Percentiles rank a stretch among this genome's conserved stretches.
phyloP scores from a whole-genome alignment of 257 asterid species.

The Primulina huaijiensis region DNA sequence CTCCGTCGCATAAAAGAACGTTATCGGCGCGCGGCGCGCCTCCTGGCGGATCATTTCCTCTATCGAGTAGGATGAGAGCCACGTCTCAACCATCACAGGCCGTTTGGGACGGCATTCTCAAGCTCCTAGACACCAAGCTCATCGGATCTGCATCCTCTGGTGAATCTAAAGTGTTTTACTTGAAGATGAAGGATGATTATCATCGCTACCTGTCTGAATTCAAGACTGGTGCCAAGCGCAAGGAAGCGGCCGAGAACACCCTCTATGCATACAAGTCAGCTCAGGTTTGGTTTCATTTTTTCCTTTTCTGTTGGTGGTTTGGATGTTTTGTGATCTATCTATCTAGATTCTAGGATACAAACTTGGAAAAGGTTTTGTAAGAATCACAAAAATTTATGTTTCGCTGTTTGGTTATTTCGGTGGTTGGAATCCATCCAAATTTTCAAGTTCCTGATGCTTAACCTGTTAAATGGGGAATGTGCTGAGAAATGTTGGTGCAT shows the following conservation, averaged over 20 bases:
- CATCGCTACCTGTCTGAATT: slow-evolving; percentile 13
- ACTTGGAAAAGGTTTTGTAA: neutral
- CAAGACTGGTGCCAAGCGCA: slow-evolving; percentile 3
- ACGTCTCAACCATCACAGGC: neutral
- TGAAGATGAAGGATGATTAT: slow-evolving; percentile 16
- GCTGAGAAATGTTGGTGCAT: no score
- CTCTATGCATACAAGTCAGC: slow-evolving; percentile 7
- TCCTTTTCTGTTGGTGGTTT: neutral
- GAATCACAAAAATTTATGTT: no score
- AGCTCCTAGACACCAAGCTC: slow-evolving; percentile 15
- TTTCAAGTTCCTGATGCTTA: no score
- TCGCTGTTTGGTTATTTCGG: no score
- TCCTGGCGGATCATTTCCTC: slow-evolving; percentile 11
- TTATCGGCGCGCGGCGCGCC: slow-evolving; percentile 13
- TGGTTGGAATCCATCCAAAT: no score
- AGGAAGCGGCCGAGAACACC: slow-evolving; percentile 6
- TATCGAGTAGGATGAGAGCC: slow-evolving; percentile 2
- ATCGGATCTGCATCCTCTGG: slow-evolving; percentile 15
- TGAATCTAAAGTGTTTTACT: slow-evolving; percentile 6
- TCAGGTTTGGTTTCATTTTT: neutral
- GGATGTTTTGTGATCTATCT: neutral
- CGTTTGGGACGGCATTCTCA: slow-evolving; percentile 5
- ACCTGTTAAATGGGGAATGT: no score
- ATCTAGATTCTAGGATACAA: no score
- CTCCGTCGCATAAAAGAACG: slow-evolving; percentile 14